Percentiles rank a stretch among this genome's conserved stretches.
These are phyloP conservation scores for Neonectria punicea DNA, from an alignment of 2,329 filamentous ascomycete genomes.

Conservation along the genomic window DNA sequence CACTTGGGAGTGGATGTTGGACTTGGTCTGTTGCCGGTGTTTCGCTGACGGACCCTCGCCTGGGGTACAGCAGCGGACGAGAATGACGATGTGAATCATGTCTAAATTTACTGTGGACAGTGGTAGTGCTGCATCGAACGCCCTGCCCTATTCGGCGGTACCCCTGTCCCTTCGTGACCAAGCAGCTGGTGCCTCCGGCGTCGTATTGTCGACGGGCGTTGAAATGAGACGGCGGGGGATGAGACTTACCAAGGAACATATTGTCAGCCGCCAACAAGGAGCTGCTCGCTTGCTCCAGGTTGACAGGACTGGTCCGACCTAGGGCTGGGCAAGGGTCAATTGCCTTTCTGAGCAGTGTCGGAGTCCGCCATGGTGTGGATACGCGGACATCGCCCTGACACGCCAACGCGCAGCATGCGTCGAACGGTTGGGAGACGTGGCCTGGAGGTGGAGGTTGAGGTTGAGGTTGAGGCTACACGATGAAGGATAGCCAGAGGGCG, in stretches of 20 bases:
- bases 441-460: not conserved
- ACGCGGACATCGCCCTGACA: slow-evolving; percentile 26
- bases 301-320: slow-evolving; percentile 33
- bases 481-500: slow-evolving; percentile 12
- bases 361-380: slow-evolving; percentile 25
- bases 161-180: slow-evolving; percentile 39
- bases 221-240: slow-evolving; percentile 28
- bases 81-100: slow-evolving; percentile 34
- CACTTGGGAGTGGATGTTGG: slow-evolving; percentile 24
- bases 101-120: slow-evolving; percentile 33
- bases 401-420: slow-evolving; percentile 25
- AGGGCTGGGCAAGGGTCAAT: slow-evolving; percentile 36
- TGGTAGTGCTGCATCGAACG: slow-evolving; percentile 32
- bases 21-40: slow-evolving; percentile 7
- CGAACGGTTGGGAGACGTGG: slow-evolving; percentile 2
- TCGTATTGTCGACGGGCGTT: slow-evolving; percentile 34
- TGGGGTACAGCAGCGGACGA: slow-evolving; percentile 24
- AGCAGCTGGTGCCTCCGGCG: slow-evolving; percentile 38
- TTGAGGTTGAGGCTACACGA: slow-evolving; percentile 1
- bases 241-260: slow-evolving; percentile 19
- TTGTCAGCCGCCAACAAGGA: slow-evolving; percentile 31
- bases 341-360: slow-evolving; percentile 14
- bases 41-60: slow-evolving; percentile 23
- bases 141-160: slow-evolving; percentile 32
- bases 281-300: slow-evolving; percentile 30